Base-by-base conservation (phyloP, 257 asterid genomes). In the Plectranthus barbatus region DNA sequence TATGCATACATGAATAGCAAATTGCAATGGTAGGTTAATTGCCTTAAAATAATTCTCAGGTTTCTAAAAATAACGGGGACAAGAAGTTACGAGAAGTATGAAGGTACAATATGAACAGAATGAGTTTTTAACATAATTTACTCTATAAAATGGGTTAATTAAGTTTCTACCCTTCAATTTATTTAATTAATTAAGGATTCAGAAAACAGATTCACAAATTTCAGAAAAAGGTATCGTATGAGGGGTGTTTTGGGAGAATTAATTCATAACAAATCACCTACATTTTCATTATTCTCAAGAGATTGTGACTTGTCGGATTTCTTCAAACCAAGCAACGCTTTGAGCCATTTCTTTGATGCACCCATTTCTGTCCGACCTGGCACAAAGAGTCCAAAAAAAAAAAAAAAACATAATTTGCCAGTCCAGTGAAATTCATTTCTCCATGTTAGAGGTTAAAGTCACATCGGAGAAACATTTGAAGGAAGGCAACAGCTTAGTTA, bases 301-400 rank as follows among this genome's bases (percentile, higher is more conserved):
- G 90, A 75, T 57, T 72, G 86, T n/a, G 94, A 77, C 70, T 78
- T 86, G 67, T 80, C 91, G 17, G 87, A 62, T 70, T 84, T 92
- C 81, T 89, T 92, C 77, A 78, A 76, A 65, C 97, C 90, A 51
- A 92, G 83, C 83, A 86, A 72, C 21, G 94, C 74, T 76, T 77
- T 89, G 73, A 88, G 77, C 98, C 98, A 92, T 77, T 89, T 92
- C 80, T 85, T 86, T 23, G 98, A 62, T 58, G 85, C 86, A 58
- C 97, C 98, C 98, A 92, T 92, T 65, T 69, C 75, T 39, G 64
- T 42, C 73, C 70, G 47, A 75, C 81, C 94, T 88, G 86, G 19
- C 72, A 75, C 60, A 67, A 72, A 58, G 39, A 57, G 67, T 45
- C 56, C 59, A 10, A 68, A 41, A 4, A 11, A 70, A 60, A 68